These are phyloP conservation scores for Iris macrosiphon DNA, from an alignment of 106 monocot species.

Conservation along the genomic window DNA sequence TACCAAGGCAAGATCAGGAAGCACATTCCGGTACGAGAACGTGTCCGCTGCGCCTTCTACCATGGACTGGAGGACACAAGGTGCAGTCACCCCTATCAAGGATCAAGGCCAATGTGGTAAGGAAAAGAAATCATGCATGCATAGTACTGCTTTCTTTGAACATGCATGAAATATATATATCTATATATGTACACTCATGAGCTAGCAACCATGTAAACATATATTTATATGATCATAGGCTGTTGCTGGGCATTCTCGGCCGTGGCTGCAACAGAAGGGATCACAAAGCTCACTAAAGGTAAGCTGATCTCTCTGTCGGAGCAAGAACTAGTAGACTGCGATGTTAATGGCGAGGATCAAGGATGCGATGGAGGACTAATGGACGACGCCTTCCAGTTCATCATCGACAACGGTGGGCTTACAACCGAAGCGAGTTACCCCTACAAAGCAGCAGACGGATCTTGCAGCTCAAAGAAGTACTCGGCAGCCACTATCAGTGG, in stretches of 20 bases:
- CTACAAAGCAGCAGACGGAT: neutral
- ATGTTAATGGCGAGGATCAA: neutral
- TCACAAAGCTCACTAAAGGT: neutral
- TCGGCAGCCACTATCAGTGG: slow-evolving; percentile 10
- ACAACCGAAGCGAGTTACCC: slow-evolving; percentile 6
- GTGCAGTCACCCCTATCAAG: slow-evolving; percentile 9
- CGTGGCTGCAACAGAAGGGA: slow-evolving; percentile 14
- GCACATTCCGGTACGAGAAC: neutral
- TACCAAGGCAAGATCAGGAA: neutral
- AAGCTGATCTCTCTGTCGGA: slow-evolving; percentile 13
- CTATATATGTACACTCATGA: too few species aligned
- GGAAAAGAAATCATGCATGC: neutral
- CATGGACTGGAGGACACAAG: slow-evolving; percentile 12
- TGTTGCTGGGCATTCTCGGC: slow-evolving; percentile 23
- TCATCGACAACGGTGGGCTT: slow-evolving; percentile 3
- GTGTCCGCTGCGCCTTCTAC: neutral
- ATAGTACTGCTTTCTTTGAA: neutral
- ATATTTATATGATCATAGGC: too few species aligned
- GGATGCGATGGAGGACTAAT: slow-evolving; percentile 7
- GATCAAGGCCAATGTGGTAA: slow-evolving; percentile 13
- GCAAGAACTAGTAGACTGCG: slow-evolving; percentile 16
- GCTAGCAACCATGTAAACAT: too few species aligned
- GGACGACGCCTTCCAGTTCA: slow-evolving; percentile 7
- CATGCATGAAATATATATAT: neutral
- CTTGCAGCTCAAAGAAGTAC: neutral